Evolutionary conservation across 306 rosid species (phyloP).

Genomic region (Hippophae rhamnoides): DNA sequence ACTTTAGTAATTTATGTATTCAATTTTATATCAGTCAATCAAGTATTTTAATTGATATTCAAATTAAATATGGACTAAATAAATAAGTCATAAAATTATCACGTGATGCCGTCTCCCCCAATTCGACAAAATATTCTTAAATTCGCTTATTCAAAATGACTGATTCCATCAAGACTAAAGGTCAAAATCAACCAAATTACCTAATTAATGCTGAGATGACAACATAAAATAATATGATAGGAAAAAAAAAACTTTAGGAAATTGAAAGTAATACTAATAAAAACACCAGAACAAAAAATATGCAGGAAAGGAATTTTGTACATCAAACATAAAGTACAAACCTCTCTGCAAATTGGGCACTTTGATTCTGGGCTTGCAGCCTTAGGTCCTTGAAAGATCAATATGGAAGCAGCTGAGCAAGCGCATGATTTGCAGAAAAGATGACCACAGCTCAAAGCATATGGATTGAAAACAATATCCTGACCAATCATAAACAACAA

Average conservation of each 20-base stretch:
- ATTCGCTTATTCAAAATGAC: too few relatives aligned
- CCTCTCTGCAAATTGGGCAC: slow-evolving; percentile 97
- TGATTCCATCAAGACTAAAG: too few relatives aligned
- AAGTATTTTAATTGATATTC: too few relatives aligned
- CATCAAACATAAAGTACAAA: slow-evolving; percentile 22
- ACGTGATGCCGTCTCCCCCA: too few relatives aligned
- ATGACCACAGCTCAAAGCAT: slow-evolving; percentile 86
- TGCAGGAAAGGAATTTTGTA: not conserved
- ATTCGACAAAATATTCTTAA: too few relatives aligned
- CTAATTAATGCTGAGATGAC: too few relatives aligned
- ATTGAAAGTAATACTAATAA: not conserved
- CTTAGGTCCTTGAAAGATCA: slow-evolving; percentile 69
- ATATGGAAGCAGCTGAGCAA: slow-evolving; percentile 80
- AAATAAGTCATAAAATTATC: too few relatives aligned
- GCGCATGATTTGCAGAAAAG: slow-evolving; percentile 87
- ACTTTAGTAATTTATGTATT: too few relatives aligned
- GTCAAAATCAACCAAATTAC: too few relatives aligned
- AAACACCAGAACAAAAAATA: not conserved
- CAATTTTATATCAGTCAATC: too few relatives aligned
- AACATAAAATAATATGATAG: too few relatives aligned
- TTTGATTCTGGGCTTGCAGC: slow-evolving; percentile 48
- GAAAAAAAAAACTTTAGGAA: not conserved
- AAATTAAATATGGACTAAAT: too few relatives aligned
- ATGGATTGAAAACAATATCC: slow-evolving; percentile 73
- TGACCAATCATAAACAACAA: slow-evolving; percentile 23